Evolutionary conservation across 106 monocot species (phyloP), one percentile per base, ranked within the genome.

Genomic region (Platanthera guangdongensis): DNA sequence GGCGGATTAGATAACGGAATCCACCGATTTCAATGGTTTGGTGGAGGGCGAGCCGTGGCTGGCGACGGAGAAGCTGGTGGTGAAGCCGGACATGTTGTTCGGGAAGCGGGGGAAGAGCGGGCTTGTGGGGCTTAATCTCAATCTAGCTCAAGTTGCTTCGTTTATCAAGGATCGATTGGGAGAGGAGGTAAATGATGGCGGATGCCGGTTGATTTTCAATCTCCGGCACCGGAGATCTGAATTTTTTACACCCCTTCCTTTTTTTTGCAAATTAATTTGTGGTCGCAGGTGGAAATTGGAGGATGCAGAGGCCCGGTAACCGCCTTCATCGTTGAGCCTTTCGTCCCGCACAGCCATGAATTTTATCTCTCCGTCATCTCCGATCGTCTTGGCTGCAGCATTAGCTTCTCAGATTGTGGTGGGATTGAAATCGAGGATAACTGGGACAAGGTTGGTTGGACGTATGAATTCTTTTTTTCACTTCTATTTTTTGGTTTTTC

Each of bases 51-150:
- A 92, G 76, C 83, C 92, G 77, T 95, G 95, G 95, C 81, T 95
- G 25, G 92, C 92, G 11, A 88, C 95, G 47, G 88, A 79, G 69
- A 92, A 81, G 57, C 77, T 95, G 53, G 95, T 95, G 15, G 95
- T 92, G 68, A 95, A 95, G 81, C 92, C 95, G 9, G 95, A 95
- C 86, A 95, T 92, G 95, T 83, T 95, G n/a, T 95, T 95, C 62
- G 95, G 92, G 32, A 92, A 95, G 83, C 84, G 92, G 14, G 95
- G 95, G 39, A 95, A 95, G 90, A 92, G 95, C 62, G 95, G 95
- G 1, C 73, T 92, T 49, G 95, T 95, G 11, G 90, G 92, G 30
- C 90, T 95, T 70, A 92, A 95, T 71, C 68, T 90, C 74, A 90
- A 95, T 74, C 28, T 95, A 10, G 86, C 92, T 30, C 83, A 92